A percentile compares a stretch with the other conserved stretches of the same genome.
phyloP scores from a whole-genome alignment of 2,329 filamentous ascomycete species.

The Calcarisporium arbuscula region DNA sequence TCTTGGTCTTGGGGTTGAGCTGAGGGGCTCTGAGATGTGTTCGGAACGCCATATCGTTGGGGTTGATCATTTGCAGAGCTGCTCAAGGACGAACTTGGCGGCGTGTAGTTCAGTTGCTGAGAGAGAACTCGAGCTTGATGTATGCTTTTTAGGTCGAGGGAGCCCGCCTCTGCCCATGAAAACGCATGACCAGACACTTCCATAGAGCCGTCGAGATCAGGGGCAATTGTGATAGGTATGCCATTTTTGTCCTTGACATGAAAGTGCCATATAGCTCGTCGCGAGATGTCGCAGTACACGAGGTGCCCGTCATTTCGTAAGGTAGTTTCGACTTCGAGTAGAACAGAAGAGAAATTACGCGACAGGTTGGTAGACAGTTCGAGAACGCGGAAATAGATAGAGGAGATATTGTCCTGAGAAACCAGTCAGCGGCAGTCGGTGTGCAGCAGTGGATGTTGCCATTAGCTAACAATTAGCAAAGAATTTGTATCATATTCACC shows the following conservation, averaged over 20 bases:
- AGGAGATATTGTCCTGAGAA: constrained; percentile 49
- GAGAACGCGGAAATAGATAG: constrained; percentile 49
- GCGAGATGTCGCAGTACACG: constrained; percentile 43
- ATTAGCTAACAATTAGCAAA: constrained; percentile 46
- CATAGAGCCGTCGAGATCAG: constrained; percentile 30
- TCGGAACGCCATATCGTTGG: constrained; percentile 16
- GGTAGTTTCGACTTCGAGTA: constrained; percentile 44
- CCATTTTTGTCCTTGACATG: constrained; percentile 38
- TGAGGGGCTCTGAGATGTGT: constrained; percentile 7
- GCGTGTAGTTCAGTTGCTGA: constrained; percentile 35
- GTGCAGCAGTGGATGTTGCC: neutral
- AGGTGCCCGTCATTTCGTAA: constrained; percentile 48
- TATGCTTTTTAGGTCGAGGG: constrained; percentile 42
- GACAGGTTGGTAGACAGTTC: constrained; percentile 39
- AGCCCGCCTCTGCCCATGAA: constrained; percentile 40
- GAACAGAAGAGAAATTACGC: constrained; percentile 37
- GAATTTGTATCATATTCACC: constrained; percentile 59
- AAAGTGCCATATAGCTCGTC: constrained; percentile 51
- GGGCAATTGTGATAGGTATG: constrained; percentile 15
- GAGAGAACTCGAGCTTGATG: constrained; percentile 36
- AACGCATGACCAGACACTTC: constrained; percentile 39
- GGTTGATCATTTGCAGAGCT: constrained; percentile 32
- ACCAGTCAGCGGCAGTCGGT: constrained; percentile 15
- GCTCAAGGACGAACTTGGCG: constrained; percentile 39
- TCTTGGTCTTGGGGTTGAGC: constrained; percentile 19